Percentiles rank a stretch among this genome's conserved stretches.
phyloP scores from a whole-genome alignment of 768 basidiomycete genomes.

The Phylloporus arenicola region DNA sequence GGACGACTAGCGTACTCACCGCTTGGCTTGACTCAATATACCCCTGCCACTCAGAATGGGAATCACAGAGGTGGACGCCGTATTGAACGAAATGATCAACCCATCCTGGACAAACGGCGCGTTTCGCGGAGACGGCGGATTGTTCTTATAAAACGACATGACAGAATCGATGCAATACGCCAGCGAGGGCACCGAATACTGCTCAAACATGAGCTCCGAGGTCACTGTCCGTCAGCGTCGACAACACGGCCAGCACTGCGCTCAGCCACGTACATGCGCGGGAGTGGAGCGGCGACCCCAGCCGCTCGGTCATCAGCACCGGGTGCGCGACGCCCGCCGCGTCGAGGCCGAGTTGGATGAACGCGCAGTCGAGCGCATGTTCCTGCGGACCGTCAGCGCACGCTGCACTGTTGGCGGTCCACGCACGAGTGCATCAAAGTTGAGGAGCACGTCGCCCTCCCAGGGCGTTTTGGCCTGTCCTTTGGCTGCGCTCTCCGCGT shows the following conservation, averaged over 20 bases:
- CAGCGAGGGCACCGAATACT: constrained; percentile 80
- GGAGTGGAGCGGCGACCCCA: constrained; percentile 85
- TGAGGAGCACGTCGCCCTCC: constrained; percentile 91
- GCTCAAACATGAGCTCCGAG: constrained; percentile 94
- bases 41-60: constrained; percentile 82
- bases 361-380: constrained; percentile 88
- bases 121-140: constrained; percentile 32
- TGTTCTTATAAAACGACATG: constrained; percentile 89
- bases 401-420: no score
- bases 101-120: constrained; percentile 59
- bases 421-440: constrained; percentile 88
- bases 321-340: constrained; percentile 75
- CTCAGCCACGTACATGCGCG: constrained; percentile 58
- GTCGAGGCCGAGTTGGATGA: constrained; percentile 82
- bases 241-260: neutral
- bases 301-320: constrained; percentile 87
- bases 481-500: constrained; percentile 79
- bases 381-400: constrained; percentile 53
- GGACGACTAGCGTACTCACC: constrained; percentile 43
- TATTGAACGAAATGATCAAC: constrained; percentile 85
- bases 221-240: constrained; percentile 54
- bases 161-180: constrained; percentile 85
- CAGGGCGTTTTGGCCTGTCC: constrained; percentile 77
- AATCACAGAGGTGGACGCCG: constrained; percentile 85
- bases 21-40: constrained; percentile 78